phyloP scores from a whole-genome alignment of 2,329 filamentous ascomycete species.

The Microascus cirrosus region DNA sequence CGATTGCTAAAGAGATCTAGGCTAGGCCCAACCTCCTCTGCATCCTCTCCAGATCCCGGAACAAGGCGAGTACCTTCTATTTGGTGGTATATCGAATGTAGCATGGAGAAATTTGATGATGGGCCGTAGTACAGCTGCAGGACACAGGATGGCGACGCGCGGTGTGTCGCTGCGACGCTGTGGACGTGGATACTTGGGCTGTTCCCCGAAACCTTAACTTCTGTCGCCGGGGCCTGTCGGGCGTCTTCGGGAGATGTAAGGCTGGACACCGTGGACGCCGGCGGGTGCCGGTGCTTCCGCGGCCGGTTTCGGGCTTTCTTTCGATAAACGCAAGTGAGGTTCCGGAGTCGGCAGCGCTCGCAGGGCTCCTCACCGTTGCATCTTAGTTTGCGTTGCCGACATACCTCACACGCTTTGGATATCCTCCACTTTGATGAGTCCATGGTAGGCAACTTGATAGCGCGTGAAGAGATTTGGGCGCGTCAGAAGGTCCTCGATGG shows the following conservation, averaged over 20 bases:
- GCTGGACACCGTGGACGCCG: background rate
- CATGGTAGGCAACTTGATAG: background rate
- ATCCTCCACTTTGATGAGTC: constrained; percentile 9
- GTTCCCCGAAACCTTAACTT: background rate
- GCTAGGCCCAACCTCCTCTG: constrained; percentile 19
- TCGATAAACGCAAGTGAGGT: constrained; percentile 17
- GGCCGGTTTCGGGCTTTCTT: constrained; percentile 18
- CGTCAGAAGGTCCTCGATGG: too few species aligned
- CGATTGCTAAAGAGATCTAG: constrained; percentile 18
- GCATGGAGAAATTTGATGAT: constrained; percentile 31
- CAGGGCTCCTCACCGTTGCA: constrained; percentile 19
- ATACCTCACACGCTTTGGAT: constrained; percentile 21
- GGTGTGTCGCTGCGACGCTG: constrained; percentile 34
- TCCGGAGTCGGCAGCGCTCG: constrained; percentile 14
- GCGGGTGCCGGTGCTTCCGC: constrained; percentile 11
- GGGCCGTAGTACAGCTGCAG: constrained; percentile 34
- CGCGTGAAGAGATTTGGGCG: too few species aligned
- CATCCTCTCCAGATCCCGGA: constrained; percentile 12
- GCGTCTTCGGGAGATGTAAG: background rate
- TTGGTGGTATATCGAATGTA: constrained; percentile 19
- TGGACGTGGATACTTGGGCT: constrained; percentile 19
- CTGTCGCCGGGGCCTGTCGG: background rate
- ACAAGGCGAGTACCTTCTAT: constrained; percentile 15
- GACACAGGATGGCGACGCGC: constrained; percentile 28
- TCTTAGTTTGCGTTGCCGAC: constrained; percentile 19